Conservation (phyloP, 495 filamentous ascomycete genomes). For the Rusavskia elegans region DNA sequence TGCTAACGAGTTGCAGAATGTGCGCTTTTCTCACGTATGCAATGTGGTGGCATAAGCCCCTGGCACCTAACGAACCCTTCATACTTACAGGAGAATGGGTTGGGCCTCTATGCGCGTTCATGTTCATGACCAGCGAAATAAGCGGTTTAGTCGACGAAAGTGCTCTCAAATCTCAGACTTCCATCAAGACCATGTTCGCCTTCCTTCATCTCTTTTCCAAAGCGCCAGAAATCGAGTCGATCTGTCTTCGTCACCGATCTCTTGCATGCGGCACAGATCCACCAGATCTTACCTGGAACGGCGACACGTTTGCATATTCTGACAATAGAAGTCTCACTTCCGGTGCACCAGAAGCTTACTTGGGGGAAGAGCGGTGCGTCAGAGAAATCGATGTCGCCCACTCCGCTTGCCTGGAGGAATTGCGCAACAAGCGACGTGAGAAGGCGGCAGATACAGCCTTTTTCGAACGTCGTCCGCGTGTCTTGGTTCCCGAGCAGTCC, state of each 20-base stretch:
- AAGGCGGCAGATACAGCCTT: conserved; percentile 1
- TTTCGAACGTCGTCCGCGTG: neutral
- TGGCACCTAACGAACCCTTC: conserved; percentile 6
- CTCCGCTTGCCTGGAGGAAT: neutral
- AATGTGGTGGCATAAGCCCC: conserved; percentile 12
- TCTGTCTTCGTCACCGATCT: conserved; percentile 7
- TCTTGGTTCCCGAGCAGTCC: too few relatives aligned
- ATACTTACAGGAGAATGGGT: neutral
- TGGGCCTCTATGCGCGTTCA: neutral
- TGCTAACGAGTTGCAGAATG: neutral
- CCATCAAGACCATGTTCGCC: neutral
- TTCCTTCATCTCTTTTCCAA: neutral
- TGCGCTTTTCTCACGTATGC: conserved; percentile 5
- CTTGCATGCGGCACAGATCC: too few relatives aligned
- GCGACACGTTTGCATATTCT: too few relatives aligned
- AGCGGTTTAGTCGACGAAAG: neutral
- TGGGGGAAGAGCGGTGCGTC: too few relatives aligned
- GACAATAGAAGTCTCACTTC: too few relatives aligned
- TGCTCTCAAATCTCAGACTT: neutral
- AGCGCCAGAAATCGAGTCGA: conserved; percentile 10
- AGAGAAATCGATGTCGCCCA: neutral
- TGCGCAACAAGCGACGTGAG: neutral
- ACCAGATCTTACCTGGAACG: too few relatives aligned
- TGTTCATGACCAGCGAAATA: neutral
- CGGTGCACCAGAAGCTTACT: too few relatives aligned